Conservation (phyloP, 2,329 filamentous ascomycete genomes). For the Hypoxylon sp. region DNA sequence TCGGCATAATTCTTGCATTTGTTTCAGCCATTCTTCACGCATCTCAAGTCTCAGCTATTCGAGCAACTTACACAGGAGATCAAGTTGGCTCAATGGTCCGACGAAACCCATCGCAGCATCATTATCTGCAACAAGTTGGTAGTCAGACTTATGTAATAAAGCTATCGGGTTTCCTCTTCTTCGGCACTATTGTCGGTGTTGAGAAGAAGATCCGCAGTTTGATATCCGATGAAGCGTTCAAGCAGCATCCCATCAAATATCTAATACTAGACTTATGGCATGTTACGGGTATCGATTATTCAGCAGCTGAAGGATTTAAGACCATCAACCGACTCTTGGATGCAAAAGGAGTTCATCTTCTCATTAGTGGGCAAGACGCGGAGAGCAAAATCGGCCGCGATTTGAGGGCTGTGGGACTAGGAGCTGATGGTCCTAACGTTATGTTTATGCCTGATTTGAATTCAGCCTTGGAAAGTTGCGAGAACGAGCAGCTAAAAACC, state of each 20-base stretch:
- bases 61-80: slow-evolving; percentile 90
- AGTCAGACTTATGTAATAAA: slow-evolving; percentile 93
- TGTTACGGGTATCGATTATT: slow-evolving; percentile 95
- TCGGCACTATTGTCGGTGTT: slow-evolving; percentile 95
- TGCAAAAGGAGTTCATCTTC: slow-evolving; percentile 82
- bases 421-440: slow-evolving; percentile 79
- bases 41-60: slow-evolving; percentile 88
- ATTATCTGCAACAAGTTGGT: slow-evolving; percentile 87
- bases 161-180: slow-evolving; percentile 95
- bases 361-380: slow-evolving; percentile 85
- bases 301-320: slow-evolving; percentile 93
- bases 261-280: slow-evolving; percentile 90
- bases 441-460: slow-evolving; percentile 91
- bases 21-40: slow-evolving; percentile 92
- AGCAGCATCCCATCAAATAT: slow-evolving; percentile 84
- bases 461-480: slow-evolving; percentile 91
- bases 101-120: slow-evolving; percentile 88
- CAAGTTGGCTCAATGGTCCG: slow-evolving; percentile 93
- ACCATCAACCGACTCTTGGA: slow-evolving; percentile 88
- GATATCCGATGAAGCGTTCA: slow-evolving; percentile 86
- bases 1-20: slow-evolving; percentile 93
- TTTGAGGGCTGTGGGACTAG: slow-evolving; percentile 87
- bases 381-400: slow-evolving; percentile 82
- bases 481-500: slow-evolving; percentile 90
- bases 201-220: slow-evolving; percentile 88